These are phyloP conservation scores for Aspergillus ostianus DNA, from an alignment of 495 filamentous ascomycete species.

Conservation along the genomic window DNA sequence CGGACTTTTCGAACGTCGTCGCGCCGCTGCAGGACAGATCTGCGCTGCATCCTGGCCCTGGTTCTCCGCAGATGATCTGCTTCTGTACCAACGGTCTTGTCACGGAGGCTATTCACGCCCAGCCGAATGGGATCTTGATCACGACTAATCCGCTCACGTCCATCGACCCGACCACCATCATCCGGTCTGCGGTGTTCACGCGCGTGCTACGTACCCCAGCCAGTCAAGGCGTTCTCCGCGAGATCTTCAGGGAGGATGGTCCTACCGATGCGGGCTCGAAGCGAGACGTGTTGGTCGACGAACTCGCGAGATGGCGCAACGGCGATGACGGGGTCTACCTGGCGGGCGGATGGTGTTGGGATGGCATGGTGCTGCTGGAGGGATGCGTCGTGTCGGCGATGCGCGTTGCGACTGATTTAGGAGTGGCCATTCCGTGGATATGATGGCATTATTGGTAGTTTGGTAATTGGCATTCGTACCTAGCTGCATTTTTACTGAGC, in stretches of 20 bases:
- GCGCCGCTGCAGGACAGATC: neutral
- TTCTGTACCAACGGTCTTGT: slow-evolving; percentile 23
- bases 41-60: neutral
- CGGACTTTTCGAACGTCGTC: slow-evolving; percentile 28
- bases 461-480: too few species aligned
- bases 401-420: slow-evolving; percentile 46
- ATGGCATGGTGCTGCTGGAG: slow-evolving; percentile 59
- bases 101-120: slow-evolving; percentile 34
- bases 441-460: neutral
- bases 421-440: slow-evolving; percentile 42
- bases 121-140: slow-evolving; percentile 29
- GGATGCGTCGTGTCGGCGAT: slow-evolving; percentile 54
- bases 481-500: too few species aligned
- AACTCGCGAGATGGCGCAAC: slow-evolving; percentile 36
- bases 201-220: slow-evolving; percentile 29
- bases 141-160: slow-evolving; percentile 30
- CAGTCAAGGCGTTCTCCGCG: slow-evolving; percentile 30
- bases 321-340: slow-evolving; percentile 50
- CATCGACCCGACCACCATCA: slow-evolving; percentile 24
- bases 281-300: neutral
- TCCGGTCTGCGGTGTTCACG: slow-evolving; percentile 26
- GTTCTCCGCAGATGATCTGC: slow-evolving; percentile 24
- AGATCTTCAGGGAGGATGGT: slow-evolving; percentile 26
- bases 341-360: slow-evolving; percentile 59
- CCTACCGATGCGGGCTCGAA: neutral